Evolutionary conservation across 306 rosid species (phyloP).

Genomic region (Potentilla sterilis): DNA sequence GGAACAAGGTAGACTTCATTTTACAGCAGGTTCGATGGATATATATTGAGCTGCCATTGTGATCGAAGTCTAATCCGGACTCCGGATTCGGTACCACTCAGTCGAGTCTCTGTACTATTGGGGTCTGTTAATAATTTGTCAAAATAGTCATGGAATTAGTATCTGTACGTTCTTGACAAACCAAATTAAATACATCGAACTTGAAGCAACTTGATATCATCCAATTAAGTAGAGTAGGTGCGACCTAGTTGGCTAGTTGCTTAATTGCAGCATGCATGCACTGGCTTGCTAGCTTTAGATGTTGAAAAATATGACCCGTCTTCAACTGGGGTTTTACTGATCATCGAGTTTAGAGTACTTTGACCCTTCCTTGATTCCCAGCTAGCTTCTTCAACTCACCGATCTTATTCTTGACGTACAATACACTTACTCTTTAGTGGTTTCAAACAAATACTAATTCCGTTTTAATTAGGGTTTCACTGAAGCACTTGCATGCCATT

Average conservation of each 20-base stretch:
- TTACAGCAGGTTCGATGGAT: slow-evolving; percentile 31
- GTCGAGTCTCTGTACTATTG: neutral
- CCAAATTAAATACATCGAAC: neutral
- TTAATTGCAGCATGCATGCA: neutral
- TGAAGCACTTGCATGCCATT: too few species aligned
- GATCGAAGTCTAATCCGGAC: too few species aligned
- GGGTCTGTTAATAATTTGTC: neutral
- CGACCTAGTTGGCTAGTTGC: neutral
- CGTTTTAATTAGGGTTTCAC: neutral
- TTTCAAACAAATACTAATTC: too few species aligned
- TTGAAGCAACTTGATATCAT: neutral
- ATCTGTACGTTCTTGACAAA: neutral
- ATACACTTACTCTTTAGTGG: neutral
- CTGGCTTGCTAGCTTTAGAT: neutral
- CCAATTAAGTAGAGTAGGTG: neutral
- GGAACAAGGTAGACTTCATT: slow-evolving; percentile 12
- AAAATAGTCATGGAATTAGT: neutral
- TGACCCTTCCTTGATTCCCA: neutral
- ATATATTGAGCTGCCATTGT: too few species aligned
- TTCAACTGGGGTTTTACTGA: neutral
- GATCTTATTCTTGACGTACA: neutral
- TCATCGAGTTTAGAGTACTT: neutral
- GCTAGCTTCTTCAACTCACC: neutral
- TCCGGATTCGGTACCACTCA: too few species aligned
- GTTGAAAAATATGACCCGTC: neutral